Evolutionary conservation across 345 rosid genomes (phyloP).

Genomic region (Noccaea bulbosa): DNA sequence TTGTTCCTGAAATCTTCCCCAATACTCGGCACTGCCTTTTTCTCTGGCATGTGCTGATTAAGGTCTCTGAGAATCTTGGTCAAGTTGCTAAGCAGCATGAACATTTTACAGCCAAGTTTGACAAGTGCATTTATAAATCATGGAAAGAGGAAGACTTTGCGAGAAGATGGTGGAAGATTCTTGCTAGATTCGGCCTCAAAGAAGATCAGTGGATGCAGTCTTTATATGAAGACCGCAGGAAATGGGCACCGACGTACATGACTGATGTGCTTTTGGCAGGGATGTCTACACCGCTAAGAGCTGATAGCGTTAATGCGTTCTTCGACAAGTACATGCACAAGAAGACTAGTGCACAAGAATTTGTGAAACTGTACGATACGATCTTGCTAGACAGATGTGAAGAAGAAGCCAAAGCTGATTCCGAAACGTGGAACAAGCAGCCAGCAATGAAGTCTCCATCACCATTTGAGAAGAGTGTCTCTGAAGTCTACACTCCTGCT

Average conservation of each 20-base stretch:
- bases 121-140: slow-evolving; percentile 69
- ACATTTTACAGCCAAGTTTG: slow-evolving; percentile 56
- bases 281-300: slow-evolving; percentile 59
- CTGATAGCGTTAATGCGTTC: slow-evolving; percentile 63
- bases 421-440: slow-evolving; percentile 65
- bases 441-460: slow-evolving; percentile 75
- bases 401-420: slow-evolving; percentile 76
- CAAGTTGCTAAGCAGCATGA: slow-evolving; percentile 57
- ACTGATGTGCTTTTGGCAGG: slow-evolving; percentile 60
- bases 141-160: slow-evolving; percentile 64
- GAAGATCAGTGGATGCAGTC: slow-evolving; percentile 60
- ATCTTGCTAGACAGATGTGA: slow-evolving; percentile 66
- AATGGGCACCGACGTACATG: slow-evolving; percentile 70
- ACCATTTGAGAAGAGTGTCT: slow-evolving; percentile 70
- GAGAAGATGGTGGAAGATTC: slow-evolving; percentile 67
- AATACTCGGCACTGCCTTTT: slow-evolving; percentile 56
- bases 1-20: slow-evolving; percentile 56
- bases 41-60: slow-evolving; percentile 64
- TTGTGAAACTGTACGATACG: slow-evolving; percentile 57
- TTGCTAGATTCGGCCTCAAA: slow-evolving; percentile 59
- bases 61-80: slow-evolving; percentile 60
- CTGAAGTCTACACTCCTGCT: slow-evolving; percentile 64
- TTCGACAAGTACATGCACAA: slow-evolving; percentile 69
- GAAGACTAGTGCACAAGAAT: slow-evolving; percentile 65
- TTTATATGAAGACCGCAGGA: slow-evolving; percentile 60